Base-by-base conservation (phyloP, 257 asterid species). In the Cordia subcordata region DNA sequence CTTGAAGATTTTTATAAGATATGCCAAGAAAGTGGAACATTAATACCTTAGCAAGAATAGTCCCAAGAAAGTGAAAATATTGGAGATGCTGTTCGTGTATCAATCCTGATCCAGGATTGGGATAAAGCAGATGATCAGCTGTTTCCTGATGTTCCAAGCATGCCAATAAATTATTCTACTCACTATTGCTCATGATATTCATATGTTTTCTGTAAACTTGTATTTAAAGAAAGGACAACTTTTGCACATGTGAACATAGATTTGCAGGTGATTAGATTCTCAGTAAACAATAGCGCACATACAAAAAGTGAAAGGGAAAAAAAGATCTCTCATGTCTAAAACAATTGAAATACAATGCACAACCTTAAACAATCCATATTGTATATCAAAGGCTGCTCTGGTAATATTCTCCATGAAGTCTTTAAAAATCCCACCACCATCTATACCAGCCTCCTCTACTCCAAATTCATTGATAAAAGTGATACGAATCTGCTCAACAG, bases 341-440 rank as follows among this genome's bases (percentile, higher is more conserved):
- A 9, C 17, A 14, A 4, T 0, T 49, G 55, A 8, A n/a, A 58
- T 33, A 58, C 61, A 56, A 57, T 53, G 3, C 58, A 71, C 78
- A 67, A 89, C 99, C 99, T 93, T 93, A 83, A 93, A 93, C 67
- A 93, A 78, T 57, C 97, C 99, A 75, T 93, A 86, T 77, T 93
- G 99, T 68, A 83, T 79, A 77, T 93, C 96, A 83, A 93, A 93
- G 55, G 96, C 96, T 54, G 96, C 85, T 40, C 82, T 85, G 62
- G 95, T 82, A 68, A 89, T 80, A 71, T 82, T 86, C 74, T 93
- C 99, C 99, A 93, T 93, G 77, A 93, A 93, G 79, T 93, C 99
- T 74, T 93, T 93, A 86, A 93, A 93, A 77, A 89, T 93, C 57
- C 99, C 99, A 81, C 99, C 99, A 74, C 99, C 99, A 20, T 93